Evolutionary conservation across 805 yeast genomes (phyloP).

Genomic region (Candida nanaspora): DNA sequence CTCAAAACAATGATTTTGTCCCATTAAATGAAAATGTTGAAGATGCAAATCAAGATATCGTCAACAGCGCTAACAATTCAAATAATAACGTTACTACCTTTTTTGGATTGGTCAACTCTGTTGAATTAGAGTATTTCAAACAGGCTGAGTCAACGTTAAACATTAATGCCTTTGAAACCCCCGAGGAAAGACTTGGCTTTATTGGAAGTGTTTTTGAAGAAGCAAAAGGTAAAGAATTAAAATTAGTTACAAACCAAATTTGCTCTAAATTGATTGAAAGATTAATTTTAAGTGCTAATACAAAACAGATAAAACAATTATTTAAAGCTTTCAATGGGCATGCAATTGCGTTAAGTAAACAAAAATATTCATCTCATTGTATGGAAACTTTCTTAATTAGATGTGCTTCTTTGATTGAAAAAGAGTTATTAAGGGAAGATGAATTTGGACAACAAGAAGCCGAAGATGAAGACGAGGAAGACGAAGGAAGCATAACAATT

Average conservation of each 20-base stretch:
- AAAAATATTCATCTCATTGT: conserved; percentile 91
- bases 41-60: conserved; percentile 1
- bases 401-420: conserved; percentile 66
- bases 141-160: conserved; percentile 85
- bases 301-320: conserved; percentile 55
- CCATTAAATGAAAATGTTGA: not conserved
- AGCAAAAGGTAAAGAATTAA: conserved; percentile 81
- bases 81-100: conserved; percentile 36
- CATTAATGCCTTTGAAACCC: conserved; percentile 65
- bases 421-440: conserved; percentile 49
- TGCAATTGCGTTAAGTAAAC: conserved; percentile 69
- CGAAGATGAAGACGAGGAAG: conserved; percentile 25
- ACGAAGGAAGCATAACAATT: conserved; percentile 42
- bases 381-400: conserved; percentile 78
- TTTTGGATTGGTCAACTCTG: conserved; percentile 79
- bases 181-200: conserved; percentile 69
- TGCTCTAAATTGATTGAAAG: conserved; percentile 92
- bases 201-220: conserved; percentile 78
- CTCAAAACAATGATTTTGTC: conserved; percentile 1
- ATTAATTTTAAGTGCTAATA: conserved; percentile 59
- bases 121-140: conserved; percentile 85
- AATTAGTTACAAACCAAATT: conserved; percentile 87
- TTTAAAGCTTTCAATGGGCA: conserved; percentile 68
- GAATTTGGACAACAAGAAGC: conserved; percentile 26
- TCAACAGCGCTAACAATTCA: not conserved